Evolutionary conservation across 768 basidiomycete genomes (phyloP).

Genomic region (Auriscalpium orientale): DNA sequence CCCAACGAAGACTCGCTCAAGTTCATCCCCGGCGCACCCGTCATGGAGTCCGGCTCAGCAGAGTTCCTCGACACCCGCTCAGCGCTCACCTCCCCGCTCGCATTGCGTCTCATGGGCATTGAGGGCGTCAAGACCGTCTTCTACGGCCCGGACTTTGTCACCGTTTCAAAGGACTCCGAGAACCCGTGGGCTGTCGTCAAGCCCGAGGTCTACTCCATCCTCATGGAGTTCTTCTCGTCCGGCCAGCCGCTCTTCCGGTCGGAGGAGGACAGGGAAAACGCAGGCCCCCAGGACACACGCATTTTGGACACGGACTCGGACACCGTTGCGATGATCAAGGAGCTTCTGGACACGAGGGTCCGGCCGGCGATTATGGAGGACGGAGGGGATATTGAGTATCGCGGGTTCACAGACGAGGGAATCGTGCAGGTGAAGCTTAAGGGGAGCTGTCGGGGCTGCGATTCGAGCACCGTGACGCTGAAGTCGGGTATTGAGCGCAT

Average conservation of each 20-base stretch:
- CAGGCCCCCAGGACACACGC: constrained; percentile 87
- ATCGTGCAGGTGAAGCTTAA: constrained; percentile 87
- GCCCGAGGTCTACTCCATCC: constrained; percentile 89
- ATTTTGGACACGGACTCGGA: constrained; percentile 94
- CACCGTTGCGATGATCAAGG: constrained; percentile 98
- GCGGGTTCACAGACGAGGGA: constrained; percentile 80
- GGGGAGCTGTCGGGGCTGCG: constrained; percentile 95
- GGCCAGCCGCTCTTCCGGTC: constrained; percentile 80
- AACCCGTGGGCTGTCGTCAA: constrained; percentile 86
- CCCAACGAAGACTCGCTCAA: constrained; percentile 97
- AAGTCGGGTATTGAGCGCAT: constrained; percentile 97
- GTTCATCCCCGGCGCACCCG: constrained; percentile 88
- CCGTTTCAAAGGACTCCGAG: constrained; percentile 85
- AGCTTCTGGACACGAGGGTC: constrained; percentile 89
- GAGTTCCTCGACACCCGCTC: constrained; percentile 90
- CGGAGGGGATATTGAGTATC: constrained; percentile 95
- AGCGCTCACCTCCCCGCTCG: constrained; percentile 88
- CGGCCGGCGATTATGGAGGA: constrained; percentile 98
- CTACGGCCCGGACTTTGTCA: constrained; percentile 98
- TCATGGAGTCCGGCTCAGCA: constrained; percentile 84
- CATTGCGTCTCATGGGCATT: constrained; percentile 88
- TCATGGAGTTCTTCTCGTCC: constrained; percentile 98
- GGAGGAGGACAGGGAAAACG: constrained; percentile 69
- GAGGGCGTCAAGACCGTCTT: constrained; percentile 86
- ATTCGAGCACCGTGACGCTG: constrained; percentile 88